Percentiles rank a stretch among this genome's conserved stretches.
Evolutionary conservation across 2,329 filamentous ascomycete genomes (phyloP).

Genomic region (Capronia americana): DNA sequence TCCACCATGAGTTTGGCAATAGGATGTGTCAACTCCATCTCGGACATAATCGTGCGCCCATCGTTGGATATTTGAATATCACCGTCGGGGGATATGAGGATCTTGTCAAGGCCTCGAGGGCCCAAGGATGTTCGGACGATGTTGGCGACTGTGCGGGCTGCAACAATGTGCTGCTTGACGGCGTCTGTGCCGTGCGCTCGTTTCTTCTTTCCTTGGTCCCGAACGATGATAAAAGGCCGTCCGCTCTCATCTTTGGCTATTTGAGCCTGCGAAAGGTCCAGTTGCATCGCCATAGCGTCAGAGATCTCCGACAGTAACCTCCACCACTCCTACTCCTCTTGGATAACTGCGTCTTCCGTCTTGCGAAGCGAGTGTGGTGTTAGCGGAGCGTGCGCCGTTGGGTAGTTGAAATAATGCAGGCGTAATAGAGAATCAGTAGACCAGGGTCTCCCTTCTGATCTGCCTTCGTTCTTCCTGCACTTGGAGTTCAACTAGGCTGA

Average conservation of each 20-base stretch:
- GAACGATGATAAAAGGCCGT: slow-evolving; percentile 94
- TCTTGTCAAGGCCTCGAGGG: slow-evolving; percentile 96
- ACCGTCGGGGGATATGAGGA: slow-evolving; percentile 96
- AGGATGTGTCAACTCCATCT: slow-evolving; percentile 98
- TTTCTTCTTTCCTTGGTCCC: slow-evolving; percentile 98
- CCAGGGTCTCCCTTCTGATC: neutral
- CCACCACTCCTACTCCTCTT: neutral
- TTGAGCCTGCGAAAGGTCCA: slow-evolving; percentile 55
- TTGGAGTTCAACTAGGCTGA: neutral
- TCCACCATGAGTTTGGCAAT: slow-evolving; percentile 96
- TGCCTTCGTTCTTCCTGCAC: neutral
- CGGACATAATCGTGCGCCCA: slow-evolving; percentile 93
- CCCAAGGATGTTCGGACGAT: slow-evolving; percentile 97
- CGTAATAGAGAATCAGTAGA: neutral
- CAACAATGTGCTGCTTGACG: slow-evolving; percentile 97
- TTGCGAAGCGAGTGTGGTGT: neutral
- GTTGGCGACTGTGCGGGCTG: slow-evolving; percentile 92
- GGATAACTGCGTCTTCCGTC: neutral
- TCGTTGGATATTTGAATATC: slow-evolving; percentile 99
- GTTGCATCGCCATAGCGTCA: slow-evolving; percentile 35
- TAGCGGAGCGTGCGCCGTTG: neutral
- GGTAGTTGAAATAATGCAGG: neutral
- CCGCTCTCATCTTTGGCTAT: slow-evolving; percentile 98
- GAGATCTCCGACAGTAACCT: neutral
- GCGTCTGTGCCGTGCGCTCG: slow-evolving; percentile 95